Evolutionary conservation across 2,329 filamentous ascomycete species (phyloP).

Genomic region (Corynespora cassiicola): DNA sequence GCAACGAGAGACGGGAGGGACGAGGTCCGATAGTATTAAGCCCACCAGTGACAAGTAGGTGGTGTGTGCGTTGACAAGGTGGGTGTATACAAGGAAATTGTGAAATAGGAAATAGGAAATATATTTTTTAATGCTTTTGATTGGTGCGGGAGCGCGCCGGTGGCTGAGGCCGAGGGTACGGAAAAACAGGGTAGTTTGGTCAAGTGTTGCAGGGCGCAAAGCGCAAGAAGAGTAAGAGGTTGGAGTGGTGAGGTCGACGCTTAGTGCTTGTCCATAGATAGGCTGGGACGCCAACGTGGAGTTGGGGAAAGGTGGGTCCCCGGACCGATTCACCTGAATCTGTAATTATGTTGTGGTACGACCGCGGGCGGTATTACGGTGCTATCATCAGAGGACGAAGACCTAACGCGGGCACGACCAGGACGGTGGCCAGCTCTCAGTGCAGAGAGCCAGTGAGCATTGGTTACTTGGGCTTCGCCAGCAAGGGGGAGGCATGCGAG

Average conservation of each 20-base stretch:
- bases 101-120: slow-evolving; percentile 38
- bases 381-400: slow-evolving; percentile 25
- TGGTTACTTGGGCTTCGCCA: no score
- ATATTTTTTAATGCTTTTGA: slow-evolving; percentile 20
- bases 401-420: slow-evolving; percentile 31
- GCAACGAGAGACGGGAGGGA: background rate
- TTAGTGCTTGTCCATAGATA: slow-evolving; percentile 38
- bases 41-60: slow-evolving; percentile 25
- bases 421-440: slow-evolving; percentile 35
- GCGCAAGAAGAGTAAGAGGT: slow-evolving; percentile 46
- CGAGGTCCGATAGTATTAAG: slow-evolving; percentile 17
- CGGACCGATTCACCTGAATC: slow-evolving; percentile 29
- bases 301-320: slow-evolving; percentile 32
- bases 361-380: slow-evolving; percentile 21
- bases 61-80: slow-evolving; percentile 18
- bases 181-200: slow-evolving; percentile 37
- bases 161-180: slow-evolving; percentile 30
- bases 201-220: slow-evolving; percentile 49
- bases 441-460: no score
- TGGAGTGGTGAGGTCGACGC: slow-evolving; percentile 21
- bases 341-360: slow-evolving; percentile 31
- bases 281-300: slow-evolving; percentile 22
- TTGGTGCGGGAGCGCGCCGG: slow-evolving; percentile 30
- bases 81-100: slow-evolving; percentile 29
- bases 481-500: slow-evolving; percentile 27